Base-by-base conservation (phyloP, 169 alveolate genomes). In the Plasmodium coatneyi region DNA sequence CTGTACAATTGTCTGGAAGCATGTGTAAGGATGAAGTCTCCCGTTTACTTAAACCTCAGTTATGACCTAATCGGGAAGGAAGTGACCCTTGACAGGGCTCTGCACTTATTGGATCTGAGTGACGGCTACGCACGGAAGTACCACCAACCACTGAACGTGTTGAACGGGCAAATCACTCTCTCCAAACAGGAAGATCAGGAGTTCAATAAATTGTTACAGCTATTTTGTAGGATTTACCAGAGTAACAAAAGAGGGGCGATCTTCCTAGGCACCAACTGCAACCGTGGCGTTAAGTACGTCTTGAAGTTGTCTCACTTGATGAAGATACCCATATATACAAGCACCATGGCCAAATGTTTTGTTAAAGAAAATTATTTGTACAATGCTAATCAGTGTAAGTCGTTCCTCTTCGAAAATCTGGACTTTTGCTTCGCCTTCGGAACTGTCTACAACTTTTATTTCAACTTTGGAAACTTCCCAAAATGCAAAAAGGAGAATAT, bases 321-420 rank as follows among this genome's bases (percentile, higher is more conserved):
- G 54, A 60, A 34, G 34, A 34, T 89, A 36, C 94, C 94, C 41
- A 79, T 89, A 10, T 89, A 89, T 79, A 34, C 94, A 6, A 89
- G 46, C 46, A 79, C 94, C 19, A 78, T 89, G 89, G 94, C 83
- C 22, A 89, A 79, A 79, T 36, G 52, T 39, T 89, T 79, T 19
- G 16, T 89, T 28, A 89, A 89, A 66, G 94, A 89, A 79, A 89
- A 89, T 78, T 89, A 89, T 36, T 3, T 89, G 22, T 89, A 89
- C 49, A 89, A 89, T 89, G 81, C 49, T 9, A 89, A 89, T 79
- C 52, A 52, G 49, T 89, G 94, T 89, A 89, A 89, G 34, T 79
- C 94, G 12, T 89, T 60, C 56, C 74, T 89, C 10, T 89, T 89
- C 66, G 71, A 89, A 22, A 89, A 89, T 89, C 9, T 89, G 7